Percentiles rank a stretch among this genome's conserved stretches.
phyloP scores from a whole-genome alignment of 441 rosid genomes.

The California macrophylla region DNA sequence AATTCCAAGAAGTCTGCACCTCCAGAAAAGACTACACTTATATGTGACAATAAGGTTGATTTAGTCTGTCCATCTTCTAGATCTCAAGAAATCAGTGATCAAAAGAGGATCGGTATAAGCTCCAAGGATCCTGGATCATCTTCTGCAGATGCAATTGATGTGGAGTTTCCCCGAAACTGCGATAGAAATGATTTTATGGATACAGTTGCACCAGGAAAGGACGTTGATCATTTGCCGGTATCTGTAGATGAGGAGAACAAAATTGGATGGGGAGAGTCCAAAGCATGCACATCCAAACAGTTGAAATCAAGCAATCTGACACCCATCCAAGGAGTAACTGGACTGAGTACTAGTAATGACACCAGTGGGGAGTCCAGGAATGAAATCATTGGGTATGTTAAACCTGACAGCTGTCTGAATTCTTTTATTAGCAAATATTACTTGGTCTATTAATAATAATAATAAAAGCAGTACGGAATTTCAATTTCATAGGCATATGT shows the following conservation, averaged over 20 bases:
- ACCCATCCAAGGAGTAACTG: slow-evolving; percentile 21
- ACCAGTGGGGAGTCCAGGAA: slow-evolving; percentile 24
- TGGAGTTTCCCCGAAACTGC: slow-evolving; percentile 24
- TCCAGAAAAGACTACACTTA: slow-evolving; percentile 27
- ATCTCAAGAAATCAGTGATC: slow-evolving; percentile 32
- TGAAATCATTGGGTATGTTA: slow-evolving; percentile 36
- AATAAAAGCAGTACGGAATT: not conserved
- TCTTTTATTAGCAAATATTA: slow-evolving; percentile 6
- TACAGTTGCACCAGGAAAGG: slow-evolving; percentile 26
- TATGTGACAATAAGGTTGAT: slow-evolving; percentile 25
- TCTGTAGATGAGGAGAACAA: slow-evolving; percentile 31
- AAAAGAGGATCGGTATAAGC: slow-evolving; percentile 18
- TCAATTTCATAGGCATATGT: slow-evolving; percentile 18
- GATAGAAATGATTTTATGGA: slow-evolving; percentile 24
- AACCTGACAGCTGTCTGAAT: slow-evolving; percentile 20
- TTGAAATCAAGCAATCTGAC: slow-evolving; percentile 18
- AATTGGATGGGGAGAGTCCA: slow-evolving; percentile 31
- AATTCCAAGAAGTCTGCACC: slow-evolving; percentile 37
- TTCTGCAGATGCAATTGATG: slow-evolving; percentile 30
- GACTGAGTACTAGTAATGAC: slow-evolving; percentile 18
- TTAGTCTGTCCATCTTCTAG: slow-evolving; percentile 25
- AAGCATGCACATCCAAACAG: slow-evolving; percentile 23
- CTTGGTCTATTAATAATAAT: not conserved
- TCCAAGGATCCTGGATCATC: slow-evolving; percentile 37
- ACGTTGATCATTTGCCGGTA: slow-evolving; percentile 20